Evolutionary conservation across 192 early-diverging fungal genomes (phyloP).

Genomic region (Kappamyces sp.): DNA sequence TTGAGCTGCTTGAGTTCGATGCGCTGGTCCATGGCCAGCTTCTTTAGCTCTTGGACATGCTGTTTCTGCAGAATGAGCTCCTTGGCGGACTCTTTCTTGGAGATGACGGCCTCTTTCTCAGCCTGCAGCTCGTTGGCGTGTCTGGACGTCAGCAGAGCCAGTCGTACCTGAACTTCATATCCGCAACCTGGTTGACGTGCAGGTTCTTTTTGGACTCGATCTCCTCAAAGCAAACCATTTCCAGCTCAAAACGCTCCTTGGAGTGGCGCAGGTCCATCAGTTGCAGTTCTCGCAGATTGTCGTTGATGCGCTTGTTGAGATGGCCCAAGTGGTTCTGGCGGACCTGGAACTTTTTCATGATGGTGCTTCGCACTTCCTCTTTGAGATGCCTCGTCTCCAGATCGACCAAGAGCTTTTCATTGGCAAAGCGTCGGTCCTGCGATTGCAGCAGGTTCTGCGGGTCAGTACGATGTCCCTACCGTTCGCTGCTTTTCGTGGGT

Average conservation of each 20-base stretch:
- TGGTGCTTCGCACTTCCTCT: slow-evolving; percentile 23
- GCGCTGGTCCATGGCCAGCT: slow-evolving; percentile 12
- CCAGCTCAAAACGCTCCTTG: slow-evolving; percentile 31
- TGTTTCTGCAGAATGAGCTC: slow-evolving; percentile 1
- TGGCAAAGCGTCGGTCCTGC: slow-evolving; percentile 20
- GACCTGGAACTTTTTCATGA: slow-evolving; percentile 27
- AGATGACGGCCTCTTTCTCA: slow-evolving; percentile 21
- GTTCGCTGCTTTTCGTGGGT: slow-evolving; percentile 26
- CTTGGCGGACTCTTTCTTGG: slow-evolving; percentile 17
- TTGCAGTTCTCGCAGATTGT: slow-evolving; percentile 34
- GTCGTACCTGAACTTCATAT: no score
- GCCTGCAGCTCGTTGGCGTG: slow-evolving; percentile 26
- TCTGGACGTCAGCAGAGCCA: slow-evolving; percentile 11
- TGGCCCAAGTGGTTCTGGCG: slow-evolving; percentile 17
- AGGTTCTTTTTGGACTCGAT: background rate
- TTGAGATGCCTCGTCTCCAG: slow-evolving; percentile 23
- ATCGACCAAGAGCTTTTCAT: slow-evolving; percentile 18
- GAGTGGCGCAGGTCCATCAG: slow-evolving; percentile 29
- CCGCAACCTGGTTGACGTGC: slow-evolving; percentile 18
- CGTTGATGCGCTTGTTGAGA: slow-evolving; percentile 24
- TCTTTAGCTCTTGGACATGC: slow-evolving; percentile 17
- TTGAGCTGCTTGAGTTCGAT: slow-evolving; percentile 17
- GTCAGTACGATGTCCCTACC: no score
- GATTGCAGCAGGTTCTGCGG: slow-evolving; percentile 17
- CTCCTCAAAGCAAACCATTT: slow-evolving; percentile 21